Conservation (phyloP, 177 flowering plant genomes). For the Vitis hybrid region DNA sequence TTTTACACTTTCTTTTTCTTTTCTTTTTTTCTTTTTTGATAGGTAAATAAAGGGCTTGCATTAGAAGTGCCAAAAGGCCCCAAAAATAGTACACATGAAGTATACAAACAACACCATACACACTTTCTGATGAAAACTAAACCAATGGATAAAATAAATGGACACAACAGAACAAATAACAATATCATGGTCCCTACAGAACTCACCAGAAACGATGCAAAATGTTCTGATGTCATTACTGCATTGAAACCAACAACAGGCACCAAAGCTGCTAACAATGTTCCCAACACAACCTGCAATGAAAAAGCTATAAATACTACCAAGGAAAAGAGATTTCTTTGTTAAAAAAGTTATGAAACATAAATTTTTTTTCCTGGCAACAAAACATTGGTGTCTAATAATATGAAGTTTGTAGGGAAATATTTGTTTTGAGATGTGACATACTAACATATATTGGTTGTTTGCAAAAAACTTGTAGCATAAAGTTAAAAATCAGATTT, state of each 20-base stretch:
- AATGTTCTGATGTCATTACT: constrained; percentile 98
- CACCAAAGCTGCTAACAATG: constrained; percentile 86
- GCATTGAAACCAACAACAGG: constrained; percentile 99
- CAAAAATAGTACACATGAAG: too few relatives aligned
- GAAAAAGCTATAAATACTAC: constrained; percentile 1
- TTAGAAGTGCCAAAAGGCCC: too few relatives aligned
- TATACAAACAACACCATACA: too few relatives aligned
- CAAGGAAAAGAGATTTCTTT: not conserved
- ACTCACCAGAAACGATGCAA: constrained; percentile 97
- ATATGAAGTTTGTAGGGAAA: too few relatives aligned
- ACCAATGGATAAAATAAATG: not conserved
- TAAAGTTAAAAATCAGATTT: too few relatives aligned
- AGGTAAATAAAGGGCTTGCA: too few relatives aligned
- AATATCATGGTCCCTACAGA: not conserved
- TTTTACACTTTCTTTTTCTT: too few relatives aligned
- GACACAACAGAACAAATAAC: not conserved
- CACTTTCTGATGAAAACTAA: not conserved
- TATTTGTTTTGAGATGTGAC: too few relatives aligned
- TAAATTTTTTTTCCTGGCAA: not conserved
- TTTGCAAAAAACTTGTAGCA: not conserved
- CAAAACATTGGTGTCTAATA: not conserved
- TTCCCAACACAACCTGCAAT: constrained; percentile 87
- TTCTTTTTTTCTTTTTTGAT: too few relatives aligned
- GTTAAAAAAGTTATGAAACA: not conserved
- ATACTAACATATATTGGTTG: too few relatives aligned